Conservation (phyloP, 2,329 filamentous ascomycete genomes). For the Aspergillus tamarii region DNA sequence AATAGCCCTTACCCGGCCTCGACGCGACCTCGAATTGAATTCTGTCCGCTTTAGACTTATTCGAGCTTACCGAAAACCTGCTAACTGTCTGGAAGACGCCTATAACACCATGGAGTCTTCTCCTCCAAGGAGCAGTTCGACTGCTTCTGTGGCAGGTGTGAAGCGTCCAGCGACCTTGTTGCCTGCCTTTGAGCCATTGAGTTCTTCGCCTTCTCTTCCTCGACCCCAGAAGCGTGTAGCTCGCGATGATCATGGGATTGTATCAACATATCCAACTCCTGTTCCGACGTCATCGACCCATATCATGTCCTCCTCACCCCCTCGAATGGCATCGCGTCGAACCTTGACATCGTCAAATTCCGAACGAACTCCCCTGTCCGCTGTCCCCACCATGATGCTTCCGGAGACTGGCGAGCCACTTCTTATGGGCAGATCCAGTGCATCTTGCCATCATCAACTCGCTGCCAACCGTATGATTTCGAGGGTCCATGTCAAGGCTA, state of each 20-base stretch:
- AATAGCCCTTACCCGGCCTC: conserved; percentile 21
- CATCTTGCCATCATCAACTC: conserved; percentile 92
- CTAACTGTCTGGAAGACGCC: conserved; percentile 6
- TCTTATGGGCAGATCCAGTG: conserved; percentile 89
- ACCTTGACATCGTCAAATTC: conserved; percentile 60
- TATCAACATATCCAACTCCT: conserved; percentile 82
- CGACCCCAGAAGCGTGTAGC: conserved; percentile 51
- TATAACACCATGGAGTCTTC: conserved; percentile 43
- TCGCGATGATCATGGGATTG: conserved; percentile 46
- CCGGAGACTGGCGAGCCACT: conserved; percentile 79
- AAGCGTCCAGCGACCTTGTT: conserved; percentile 53
- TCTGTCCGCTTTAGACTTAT: conserved; percentile 12
- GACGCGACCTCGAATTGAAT: conserved; percentile 30
- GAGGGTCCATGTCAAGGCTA: conserved; percentile 86
- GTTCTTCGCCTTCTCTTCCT: conserved; percentile 52
- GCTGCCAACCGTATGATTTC: conserved; percentile 91
- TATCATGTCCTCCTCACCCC: conserved; percentile 85
- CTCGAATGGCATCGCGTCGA: conserved; percentile 60
- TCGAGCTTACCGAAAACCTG: conserved; percentile 15
- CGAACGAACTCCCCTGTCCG: conserved; percentile 80
- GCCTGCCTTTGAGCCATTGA: conserved; percentile 54
- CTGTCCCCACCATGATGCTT: conserved; percentile 81
- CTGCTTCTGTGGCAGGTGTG: conserved; percentile 41
- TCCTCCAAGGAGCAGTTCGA: conserved; percentile 38
- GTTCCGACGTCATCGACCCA: conserved; percentile 92